Base-by-base conservation (phyloP, 805 yeast species). In the Hanseniaspora lindneri region DNA sequence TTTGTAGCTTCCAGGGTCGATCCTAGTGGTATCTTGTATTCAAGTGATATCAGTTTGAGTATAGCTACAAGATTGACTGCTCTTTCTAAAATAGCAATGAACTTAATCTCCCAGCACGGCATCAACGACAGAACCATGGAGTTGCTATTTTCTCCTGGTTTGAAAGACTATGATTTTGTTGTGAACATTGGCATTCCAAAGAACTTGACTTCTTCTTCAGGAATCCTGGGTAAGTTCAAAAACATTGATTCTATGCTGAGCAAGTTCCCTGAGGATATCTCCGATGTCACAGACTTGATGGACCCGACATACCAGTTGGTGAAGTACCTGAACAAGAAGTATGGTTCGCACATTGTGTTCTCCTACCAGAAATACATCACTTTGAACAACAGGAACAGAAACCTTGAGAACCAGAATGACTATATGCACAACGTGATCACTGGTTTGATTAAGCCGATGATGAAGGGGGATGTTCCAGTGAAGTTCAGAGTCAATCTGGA, bases 11-110 rank as follows among this genome's bases (percentile, higher is more conserved):
- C 95, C 1, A 80, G 78, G 58, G 80, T 77, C 52, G 97, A 92
- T 59, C 76, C 79, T n/a, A 76, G 89, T 11, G 97, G 97, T 39
- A 77, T 77, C 41, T 61, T 85, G 51, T 92, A 95, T 89, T 76
- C 89, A 3, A 72, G 74, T 54, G 72, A 72, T 41, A 60, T 70
- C 21, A 77, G 76, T 20, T 68, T 83, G 49, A 88, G 96, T 8
- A 79, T 88, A 50, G 87, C 95, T 4, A 73, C 88, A 11, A 77
- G 99, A 65, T 66, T 89, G 53, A 89, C 97, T 0, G 88, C 94
- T 0, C 71, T 92, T 52, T 75, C 96, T 1, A 76, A 85, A 54
- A 88, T 82, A 25, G 88, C 89, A 0, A 64, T 76, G 35, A 71
- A 72, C 17, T 60, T 82, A 49, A 62, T 79, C 19, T 70, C 69